Evolutionary conservation across 768 basidiomycete species (phyloP).

Genomic region (Leccinum fibrillosum): DNA sequence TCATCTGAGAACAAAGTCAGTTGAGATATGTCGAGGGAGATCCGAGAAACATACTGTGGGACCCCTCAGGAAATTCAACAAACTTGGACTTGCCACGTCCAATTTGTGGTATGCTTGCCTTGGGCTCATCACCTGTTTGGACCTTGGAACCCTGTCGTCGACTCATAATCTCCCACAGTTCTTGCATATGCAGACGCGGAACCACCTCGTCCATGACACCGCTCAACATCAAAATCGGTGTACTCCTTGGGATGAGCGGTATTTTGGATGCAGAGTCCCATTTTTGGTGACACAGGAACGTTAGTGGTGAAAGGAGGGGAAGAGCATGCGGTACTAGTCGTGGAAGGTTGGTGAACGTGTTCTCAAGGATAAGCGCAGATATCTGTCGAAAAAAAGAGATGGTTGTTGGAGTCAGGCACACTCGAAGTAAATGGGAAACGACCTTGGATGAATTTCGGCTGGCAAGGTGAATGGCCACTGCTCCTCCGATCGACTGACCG

Average conservation of each 20-base stretch:
- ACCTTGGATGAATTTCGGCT: slow-evolving; percentile 72
- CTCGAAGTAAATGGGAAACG: not conserved
- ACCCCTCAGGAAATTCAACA: slow-evolving; percentile 51
- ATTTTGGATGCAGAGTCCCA: slow-evolving; percentile 80
- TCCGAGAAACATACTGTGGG: slow-evolving; percentile 45
- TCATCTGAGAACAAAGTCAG: slow-evolving; percentile 37
- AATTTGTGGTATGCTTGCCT: slow-evolving; percentile 41
- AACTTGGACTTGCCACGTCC: slow-evolving; percentile 54
- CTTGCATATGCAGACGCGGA: slow-evolving; percentile 53
- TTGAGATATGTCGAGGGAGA: not conserved
- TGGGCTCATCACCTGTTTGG: slow-evolving; percentile 15
- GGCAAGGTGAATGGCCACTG: slow-evolving; percentile 86
- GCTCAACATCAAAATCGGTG: slow-evolving; percentile 80
- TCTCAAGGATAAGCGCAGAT: slow-evolving; percentile 81
- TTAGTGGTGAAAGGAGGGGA: slow-evolving; percentile 67
- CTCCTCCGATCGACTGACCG: slow-evolving; percentile 89
- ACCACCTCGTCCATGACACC: slow-evolving; percentile 59
- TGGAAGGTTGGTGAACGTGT: slow-evolving; percentile 87
- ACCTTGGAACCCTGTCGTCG: slow-evolving; percentile 42
- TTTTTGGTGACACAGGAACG: slow-evolving; percentile 82
- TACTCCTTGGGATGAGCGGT: slow-evolving; percentile 54
- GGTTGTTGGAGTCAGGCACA: not conserved
- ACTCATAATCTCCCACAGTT: slow-evolving; percentile 59
- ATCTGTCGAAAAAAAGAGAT: slow-evolving; percentile 44
- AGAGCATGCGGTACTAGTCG: slow-evolving; percentile 78